Percentiles rank a stretch among this genome's conserved stretches.
Evolutionary conservation across 2,329 filamentous ascomycete species (phyloP).

Genomic region (Xylariaceae sp.): DNA sequence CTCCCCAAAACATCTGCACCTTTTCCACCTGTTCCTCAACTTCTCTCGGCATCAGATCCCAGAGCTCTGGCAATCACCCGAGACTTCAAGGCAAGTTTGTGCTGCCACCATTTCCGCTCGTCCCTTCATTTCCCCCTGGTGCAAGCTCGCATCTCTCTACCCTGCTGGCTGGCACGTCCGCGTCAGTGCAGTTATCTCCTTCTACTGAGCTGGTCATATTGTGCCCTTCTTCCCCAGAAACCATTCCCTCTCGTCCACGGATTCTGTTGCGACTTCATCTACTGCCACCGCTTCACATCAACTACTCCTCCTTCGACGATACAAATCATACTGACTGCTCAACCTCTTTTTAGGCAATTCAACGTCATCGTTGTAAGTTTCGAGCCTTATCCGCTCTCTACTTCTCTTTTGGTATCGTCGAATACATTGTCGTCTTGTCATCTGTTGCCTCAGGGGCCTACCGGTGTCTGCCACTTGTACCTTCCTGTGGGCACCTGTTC

Average conservation of each 20-base stretch:
- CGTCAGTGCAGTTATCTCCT: not conserved
- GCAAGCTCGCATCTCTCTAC: not conserved
- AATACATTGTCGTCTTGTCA: not conserved
- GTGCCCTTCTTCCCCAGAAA: not conserved
- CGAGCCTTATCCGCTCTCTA: not conserved
- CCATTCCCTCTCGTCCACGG: not conserved
- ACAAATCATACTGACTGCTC: not conserved
- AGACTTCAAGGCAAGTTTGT: not conserved
- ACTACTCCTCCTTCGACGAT: no score
- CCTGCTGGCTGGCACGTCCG: not conserved
- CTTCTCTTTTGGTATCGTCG: not conserved
- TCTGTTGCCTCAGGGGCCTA: not conserved
- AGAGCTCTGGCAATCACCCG: not conserved
- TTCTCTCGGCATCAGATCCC: not conserved
- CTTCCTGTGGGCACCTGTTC: not conserved
- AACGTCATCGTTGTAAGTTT: not conserved
- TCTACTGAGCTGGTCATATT: not conserved
- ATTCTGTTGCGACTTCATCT: not conserved
- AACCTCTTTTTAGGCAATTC: not conserved
- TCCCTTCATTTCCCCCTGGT: slow-evolving; percentile 3
- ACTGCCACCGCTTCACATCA: not conserved
- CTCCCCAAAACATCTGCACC: not conserved
- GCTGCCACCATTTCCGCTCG: not conserved
- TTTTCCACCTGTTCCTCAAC: not conserved
- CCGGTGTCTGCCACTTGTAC: not conserved